Evolutionary conservation across 2,329 filamentous ascomycete genomes (phyloP), one percentile per base, ranked within the genome.

Genomic region (Seiridium cupressi): DNA sequence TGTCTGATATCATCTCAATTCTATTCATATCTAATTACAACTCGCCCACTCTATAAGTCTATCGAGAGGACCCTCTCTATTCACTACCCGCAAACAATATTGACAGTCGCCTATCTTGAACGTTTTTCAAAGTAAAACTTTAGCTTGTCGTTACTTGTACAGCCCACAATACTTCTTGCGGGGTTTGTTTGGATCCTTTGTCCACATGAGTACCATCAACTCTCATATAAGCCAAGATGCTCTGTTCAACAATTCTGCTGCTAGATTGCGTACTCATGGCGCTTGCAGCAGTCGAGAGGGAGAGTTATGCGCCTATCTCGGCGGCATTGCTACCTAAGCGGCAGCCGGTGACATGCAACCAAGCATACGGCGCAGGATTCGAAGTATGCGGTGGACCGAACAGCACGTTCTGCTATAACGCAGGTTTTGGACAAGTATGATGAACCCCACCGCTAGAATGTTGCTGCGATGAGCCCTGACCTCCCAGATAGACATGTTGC

Each of bases 361-460:
- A 72, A 57, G 72, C 70, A 5, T 76, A 76, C 51, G 74, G 74
- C 2, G 46, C 55, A 2, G 70, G 70, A 1, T 74, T 69, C 58
- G 58, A 68, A 44, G 66, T 60, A 11, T 76, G 74, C 60, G 74
- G 74, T 4, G 67, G 61, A 32, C 26, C 62, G 1, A 65, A 63
- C 3, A 74, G 71, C 60, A 65, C 60, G 3, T 72, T 66, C 62
- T 77, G 75, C 64, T 77, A 70, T 59, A 74, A 73, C 55, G 72
- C 75, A 5, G 60, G 18, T 7, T 36, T 66, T 54, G 73, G 72
- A 46, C 72, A 77, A 65, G 74, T 76, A 62, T 47, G 18, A 26
- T 26, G 1, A 26, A 26, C 18, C 18, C 18, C 18, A 26, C 18
- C 18, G 18, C 18, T 26, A 26, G 18, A 26, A 26, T 26, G 18